Conservation (phyloP, 1,139 yeast species). For the Starmera stellimalicola region DNA sequence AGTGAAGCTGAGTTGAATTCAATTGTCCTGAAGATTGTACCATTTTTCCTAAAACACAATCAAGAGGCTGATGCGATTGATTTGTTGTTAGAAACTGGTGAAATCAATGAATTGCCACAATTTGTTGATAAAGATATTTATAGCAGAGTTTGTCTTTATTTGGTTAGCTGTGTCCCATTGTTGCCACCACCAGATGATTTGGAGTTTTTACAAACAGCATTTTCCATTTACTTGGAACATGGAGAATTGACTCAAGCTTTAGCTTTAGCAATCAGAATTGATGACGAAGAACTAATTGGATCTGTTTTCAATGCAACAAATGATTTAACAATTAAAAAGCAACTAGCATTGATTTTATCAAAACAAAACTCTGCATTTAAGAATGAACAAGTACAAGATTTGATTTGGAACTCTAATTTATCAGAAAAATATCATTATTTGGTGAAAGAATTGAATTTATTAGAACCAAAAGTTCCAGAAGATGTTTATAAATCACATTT, state of each 20-base stretch:
- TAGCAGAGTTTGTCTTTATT: slow-evolving; percentile 84
- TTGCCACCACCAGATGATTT: slow-evolving; percentile 93
- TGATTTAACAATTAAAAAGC: slow-evolving; percentile 73
- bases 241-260: slow-evolving; percentile 84
- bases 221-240: slow-evolving; percentile 69
- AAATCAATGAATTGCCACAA: slow-evolving; percentile 71
- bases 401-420: slow-evolving; percentile 71
- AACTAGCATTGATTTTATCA: slow-evolving; percentile 82
- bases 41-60: slow-evolving; percentile 85
- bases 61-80: slow-evolving; percentile 99
- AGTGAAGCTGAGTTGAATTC: slow-evolving; percentile 39
- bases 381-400: slow-evolving; percentile 73
- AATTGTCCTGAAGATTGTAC: slow-evolving; percentile 72
- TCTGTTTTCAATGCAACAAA: slow-evolving; percentile 70
- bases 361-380: slow-evolving; percentile 81
- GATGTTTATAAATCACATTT: slow-evolving; percentile 89
- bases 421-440: slow-evolving; percentile 75
- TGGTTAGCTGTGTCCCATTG: slow-evolving; percentile 92
- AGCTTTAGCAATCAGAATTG: slow-evolving; percentile 80
- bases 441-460: slow-evolving; percentile 76
- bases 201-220: slow-evolving; percentile 86
- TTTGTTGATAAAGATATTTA: slow-evolving; percentile 81
- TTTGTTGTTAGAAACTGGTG: slow-evolving; percentile 78
- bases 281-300: slow-evolving; percentile 66
- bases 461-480: slow-evolving; percentile 90